Evolutionary conservation across 768 basidiomycete genomes (phyloP).

Genomic region (Pholiota microspora): DNA sequence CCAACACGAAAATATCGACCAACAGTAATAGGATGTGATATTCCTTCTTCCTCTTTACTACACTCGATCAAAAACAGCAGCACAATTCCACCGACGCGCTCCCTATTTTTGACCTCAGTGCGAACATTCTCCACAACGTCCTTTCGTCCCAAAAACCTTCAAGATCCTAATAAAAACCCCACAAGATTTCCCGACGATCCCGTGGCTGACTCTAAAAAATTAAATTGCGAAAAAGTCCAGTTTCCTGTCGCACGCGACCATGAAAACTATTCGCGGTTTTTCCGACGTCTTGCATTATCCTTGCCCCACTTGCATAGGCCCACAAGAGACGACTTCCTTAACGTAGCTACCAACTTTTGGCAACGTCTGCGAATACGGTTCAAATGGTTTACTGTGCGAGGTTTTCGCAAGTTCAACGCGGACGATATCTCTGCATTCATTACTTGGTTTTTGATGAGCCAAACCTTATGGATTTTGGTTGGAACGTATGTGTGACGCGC

Average conservation of each 20-base stretch:
- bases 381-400: slow-evolving; percentile 95
- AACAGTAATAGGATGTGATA: background rate
- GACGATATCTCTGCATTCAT: slow-evolving; percentile 97
- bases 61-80: background rate
- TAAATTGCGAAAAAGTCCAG: slow-evolving; percentile 6
- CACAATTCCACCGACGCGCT: slow-evolving; percentile 6
- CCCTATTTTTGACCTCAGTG: background rate
- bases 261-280: slow-evolving; percentile 79
- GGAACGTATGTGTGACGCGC: slow-evolving; percentile 67
- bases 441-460: slow-evolving; percentile 94
- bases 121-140: background rate
- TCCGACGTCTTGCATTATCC: slow-evolving; percentile 73
- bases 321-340: slow-evolving; percentile 86
- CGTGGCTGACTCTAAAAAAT: background rate
- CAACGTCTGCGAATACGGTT: slow-evolving; percentile 87
- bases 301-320: slow-evolving; percentile 78
- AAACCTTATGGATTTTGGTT: slow-evolving; percentile 92
- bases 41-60: no score
- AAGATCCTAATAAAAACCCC: background rate
- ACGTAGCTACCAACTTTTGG: slow-evolving; percentile 87
- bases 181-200: slow-evolving; percentile 13
- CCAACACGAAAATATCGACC: background rate
- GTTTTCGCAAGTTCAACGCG: slow-evolving; percentile 91
- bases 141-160: background rate
- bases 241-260: slow-evolving; percentile 30